These are phyloP conservation scores for Daldinia vernicosa DNA, from an alignment of 495 filamentous ascomycete genomes.

Conservation along the genomic window DNA sequence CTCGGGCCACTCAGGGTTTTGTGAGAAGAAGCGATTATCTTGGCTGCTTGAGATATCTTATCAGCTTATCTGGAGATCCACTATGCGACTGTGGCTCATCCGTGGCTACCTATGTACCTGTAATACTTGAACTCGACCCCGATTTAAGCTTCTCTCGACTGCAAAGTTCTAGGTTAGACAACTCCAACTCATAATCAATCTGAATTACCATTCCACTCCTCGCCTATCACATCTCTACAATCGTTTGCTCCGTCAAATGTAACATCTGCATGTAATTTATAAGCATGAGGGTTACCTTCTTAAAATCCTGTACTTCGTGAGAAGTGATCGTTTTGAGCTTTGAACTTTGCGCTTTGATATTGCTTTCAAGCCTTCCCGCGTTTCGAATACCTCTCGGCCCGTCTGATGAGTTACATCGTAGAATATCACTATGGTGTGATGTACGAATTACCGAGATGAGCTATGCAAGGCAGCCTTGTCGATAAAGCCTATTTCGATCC, in stretches of 20 bases:
- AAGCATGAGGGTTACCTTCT: not conserved
- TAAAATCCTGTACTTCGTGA: not conserved
- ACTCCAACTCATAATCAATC: not conserved
- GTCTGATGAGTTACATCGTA: constrained; percentile 8
- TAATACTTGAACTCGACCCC: not conserved
- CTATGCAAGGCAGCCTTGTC: not conserved
- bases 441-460: constrained; percentile 1
- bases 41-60: not conserved
- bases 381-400: constrained; percentile 1
- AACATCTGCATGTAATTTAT: not conserved
- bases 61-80: not conserved
- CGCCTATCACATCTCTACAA: not conserved
- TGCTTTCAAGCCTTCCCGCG: not conserved
- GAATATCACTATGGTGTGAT: not conserved
- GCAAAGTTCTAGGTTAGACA: no score
- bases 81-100: not conserved
- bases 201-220: not conserved
- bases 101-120: not conserved
- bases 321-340: not conserved
- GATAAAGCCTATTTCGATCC: not conserved
- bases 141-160: not conserved
- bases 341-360: not conserved
- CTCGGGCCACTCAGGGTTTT: constrained; percentile 35
- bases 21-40: constrained; percentile 14
- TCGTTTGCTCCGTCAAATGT: not conserved